Evolutionary conservation across 257 asterid genomes (phyloP), one percentile per base, ranked within the genome.

Genomic region (Nicotiana paniculata): DNA sequence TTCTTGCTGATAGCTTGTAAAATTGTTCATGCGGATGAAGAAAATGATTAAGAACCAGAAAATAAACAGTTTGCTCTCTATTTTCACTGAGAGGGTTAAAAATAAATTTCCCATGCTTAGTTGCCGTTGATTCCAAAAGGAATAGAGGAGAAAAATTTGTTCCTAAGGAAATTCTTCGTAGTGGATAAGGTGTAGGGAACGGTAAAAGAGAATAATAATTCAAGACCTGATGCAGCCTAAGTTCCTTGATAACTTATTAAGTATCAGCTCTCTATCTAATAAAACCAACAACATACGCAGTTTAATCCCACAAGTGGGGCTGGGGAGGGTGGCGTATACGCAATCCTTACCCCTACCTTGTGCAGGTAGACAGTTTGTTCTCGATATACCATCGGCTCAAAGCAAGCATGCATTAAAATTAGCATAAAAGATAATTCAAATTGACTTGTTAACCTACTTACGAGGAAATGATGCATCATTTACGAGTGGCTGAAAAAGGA

Each of bases 401-500:
- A 3, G 24, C 17, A 4, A 57, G 10, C 1, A 53, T 53, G 17
- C 17, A 53, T 53, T 15, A 11, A 53, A 53, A 53, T 12, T 53
- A 53, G 58, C 17, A 53, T 12, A 53, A 53, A 13, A 53, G 58
- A 53, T 15, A 53, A 53, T 53, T 53, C 58, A 53, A 53, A 53
- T 53, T 3, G 13, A 12, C 18, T 53, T 53, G 4, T 43, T 12
- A 74, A 24, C 18, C 65, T 26, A 85, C 88, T 83, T 83, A 85
- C 90, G 80, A 33, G 90, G 90, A 78, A 87, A 87, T 77, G 88
- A 67, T 53, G 77, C 30, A 77, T 87, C 88, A 62, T 81, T 65
- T 54, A 87, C 72, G 61, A 87, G 79, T 61, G 76, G 65, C 51
- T 79, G 24, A 75, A 87, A 87, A 65, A 87, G 77, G 61, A 77